Conservation (phyloP, 1,284 basidiomycete species). For the Vanrija sp. region DNA sequence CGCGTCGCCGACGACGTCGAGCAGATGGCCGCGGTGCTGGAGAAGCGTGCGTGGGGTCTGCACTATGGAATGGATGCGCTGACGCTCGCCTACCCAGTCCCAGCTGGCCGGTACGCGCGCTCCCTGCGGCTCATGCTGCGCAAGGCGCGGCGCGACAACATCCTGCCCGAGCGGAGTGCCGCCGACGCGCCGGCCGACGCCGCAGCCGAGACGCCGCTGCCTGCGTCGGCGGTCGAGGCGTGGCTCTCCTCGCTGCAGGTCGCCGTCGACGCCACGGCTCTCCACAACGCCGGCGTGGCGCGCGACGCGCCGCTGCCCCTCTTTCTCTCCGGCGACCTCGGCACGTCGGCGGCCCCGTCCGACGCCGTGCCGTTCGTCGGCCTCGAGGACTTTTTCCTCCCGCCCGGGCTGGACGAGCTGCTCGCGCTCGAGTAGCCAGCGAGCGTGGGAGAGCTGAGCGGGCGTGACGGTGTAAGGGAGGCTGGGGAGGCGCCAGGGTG, state of each 20-base stretch:
- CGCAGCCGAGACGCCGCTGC: not conserved
- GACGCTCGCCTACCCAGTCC: constrained; percentile 54
- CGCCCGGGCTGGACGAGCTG: constrained; percentile 16
- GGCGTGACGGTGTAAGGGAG: no score
- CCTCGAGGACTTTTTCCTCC: constrained; percentile 29
- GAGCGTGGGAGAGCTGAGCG: no score
- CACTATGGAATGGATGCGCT: no score
- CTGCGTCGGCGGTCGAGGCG: not conserved
- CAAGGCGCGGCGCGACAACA: constrained; percentile 62
- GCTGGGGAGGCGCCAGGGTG: not conserved
- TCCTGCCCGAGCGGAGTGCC: constrained; percentile 25
- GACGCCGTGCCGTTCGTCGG: constrained; percentile 21
- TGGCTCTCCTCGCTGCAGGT: not conserved
- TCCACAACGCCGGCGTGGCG: not conserved
- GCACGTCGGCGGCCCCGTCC: constrained; percentile 9
- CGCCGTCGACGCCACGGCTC: not conserved
- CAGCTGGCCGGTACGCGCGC: constrained; percentile 76
- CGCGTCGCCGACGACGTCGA: constrained; percentile 70
- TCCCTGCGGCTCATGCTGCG: constrained; percentile 79
- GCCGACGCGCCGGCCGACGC: not conserved
- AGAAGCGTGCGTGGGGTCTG: constrained; percentile 56
- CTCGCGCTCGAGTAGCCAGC: not conserved
- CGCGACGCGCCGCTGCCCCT: constrained; percentile 23
- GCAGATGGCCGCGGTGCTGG: constrained; percentile 63
- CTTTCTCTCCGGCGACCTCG: constrained; percentile 25